Conservation (phyloP, 371 early-diverging fungal species). For the Mortierella sp. region DNA sequence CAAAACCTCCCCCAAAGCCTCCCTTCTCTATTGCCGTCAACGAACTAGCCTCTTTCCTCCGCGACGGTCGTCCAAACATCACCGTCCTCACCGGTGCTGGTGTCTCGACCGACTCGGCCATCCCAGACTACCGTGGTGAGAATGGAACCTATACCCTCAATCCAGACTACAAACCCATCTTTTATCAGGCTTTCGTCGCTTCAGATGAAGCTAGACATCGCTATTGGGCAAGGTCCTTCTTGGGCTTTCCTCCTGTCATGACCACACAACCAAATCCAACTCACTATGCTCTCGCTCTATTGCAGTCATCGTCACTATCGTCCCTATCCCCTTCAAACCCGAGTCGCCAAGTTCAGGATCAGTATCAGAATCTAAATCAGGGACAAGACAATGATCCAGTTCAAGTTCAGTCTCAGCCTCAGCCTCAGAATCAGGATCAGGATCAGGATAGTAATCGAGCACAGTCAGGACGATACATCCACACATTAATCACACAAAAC, state of each 20-base stretch:
- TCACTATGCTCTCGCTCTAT: conserved; percentile 71
- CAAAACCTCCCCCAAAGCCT: not conserved
- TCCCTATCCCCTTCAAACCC: not conserved
- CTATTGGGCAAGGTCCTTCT: conserved; percentile 94
- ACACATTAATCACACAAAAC: conserved; percentile 89
- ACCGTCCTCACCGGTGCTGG: conserved; percentile 56
- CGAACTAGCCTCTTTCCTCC: conserved; percentile 61
- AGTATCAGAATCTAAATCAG: not conserved
- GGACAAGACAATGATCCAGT: not conserved
- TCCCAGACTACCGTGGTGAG: conserved; percentile 92
- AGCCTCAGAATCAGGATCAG: not conserved
- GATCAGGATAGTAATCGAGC: not conserved
- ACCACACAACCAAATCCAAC: conserved; percentile 79
- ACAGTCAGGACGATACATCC: conserved; percentile 34
- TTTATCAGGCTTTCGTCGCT: conserved; percentile 65
- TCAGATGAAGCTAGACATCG: conserved; percentile 74
- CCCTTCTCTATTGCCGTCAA: conserved; percentile 39
- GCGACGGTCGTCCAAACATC: conserved; percentile 57
- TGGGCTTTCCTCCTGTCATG: conserved; percentile 83
- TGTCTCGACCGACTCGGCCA: conserved; percentile 77
- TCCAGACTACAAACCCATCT: conserved; percentile 86
- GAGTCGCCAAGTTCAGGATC: not conserved
- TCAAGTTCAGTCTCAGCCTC: not conserved
- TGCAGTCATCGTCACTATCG: conserved; percentile 59
- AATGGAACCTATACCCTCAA: conserved; percentile 84